phyloP scores from a whole-genome alignment of 768 basidiomycete genomes.

The Lepiota venenata region DNA sequence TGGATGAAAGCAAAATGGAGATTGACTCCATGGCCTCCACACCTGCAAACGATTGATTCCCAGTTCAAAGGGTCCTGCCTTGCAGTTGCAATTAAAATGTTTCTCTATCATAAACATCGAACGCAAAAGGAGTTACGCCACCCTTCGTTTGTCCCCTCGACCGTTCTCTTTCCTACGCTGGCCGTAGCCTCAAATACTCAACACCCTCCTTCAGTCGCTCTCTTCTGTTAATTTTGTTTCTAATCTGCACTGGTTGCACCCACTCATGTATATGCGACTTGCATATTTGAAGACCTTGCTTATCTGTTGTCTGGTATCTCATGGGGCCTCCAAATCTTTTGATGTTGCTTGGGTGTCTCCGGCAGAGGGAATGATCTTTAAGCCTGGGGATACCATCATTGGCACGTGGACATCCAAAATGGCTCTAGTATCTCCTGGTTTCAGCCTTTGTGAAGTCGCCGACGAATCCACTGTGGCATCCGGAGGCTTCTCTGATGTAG shows the following conservation, averaged over 20 bases:
- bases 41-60: slow-evolving; percentile 38
- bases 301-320: not conserved
- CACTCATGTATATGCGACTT: not conserved
- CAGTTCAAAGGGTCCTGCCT: not conserved
- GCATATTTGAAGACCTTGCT: not conserved
- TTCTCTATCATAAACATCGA: not conserved
- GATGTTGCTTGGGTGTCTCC: slow-evolving; percentile 13
- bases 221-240: not conserved
- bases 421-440: slow-evolving; percentile 14
- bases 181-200: not conserved
- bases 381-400: slow-evolving; percentile 16
- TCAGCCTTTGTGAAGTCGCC: slow-evolving; percentile 17
- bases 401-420: slow-evolving; percentile 17
- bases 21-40: slow-evolving; percentile 77
- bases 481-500: not conserved
- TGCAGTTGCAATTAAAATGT: not conserved
- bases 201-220: not conserved
- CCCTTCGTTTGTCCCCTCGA: not conserved
- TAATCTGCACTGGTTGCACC: slow-evolving; percentile 1
- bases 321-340: not conserved
- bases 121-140: not conserved
- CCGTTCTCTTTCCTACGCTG: not conserved
- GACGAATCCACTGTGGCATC: not conserved
- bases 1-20: slow-evolving; percentile 48
- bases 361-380: slow-evolving; percentile 11